Evolutionary conservation across 1,284 basidiomycete species (phyloP), one percentile per base, ranked within the genome.

Genomic region (Moesziomyces antarcticus): DNA sequence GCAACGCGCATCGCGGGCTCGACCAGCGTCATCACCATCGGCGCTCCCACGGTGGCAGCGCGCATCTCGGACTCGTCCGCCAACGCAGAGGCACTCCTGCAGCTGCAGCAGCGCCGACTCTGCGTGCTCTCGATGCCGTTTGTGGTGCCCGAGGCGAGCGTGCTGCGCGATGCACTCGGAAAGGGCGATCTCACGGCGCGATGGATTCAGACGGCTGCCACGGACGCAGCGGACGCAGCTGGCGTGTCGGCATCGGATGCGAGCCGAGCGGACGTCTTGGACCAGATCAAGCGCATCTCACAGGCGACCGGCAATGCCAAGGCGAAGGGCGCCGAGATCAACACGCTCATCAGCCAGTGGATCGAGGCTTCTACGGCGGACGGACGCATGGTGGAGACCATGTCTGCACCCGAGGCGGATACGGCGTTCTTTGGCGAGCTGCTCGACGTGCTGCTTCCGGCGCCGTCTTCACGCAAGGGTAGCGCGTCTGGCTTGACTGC

Each of bases 1-100:
- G 61, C 58, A 18, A 53, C 59, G 3, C 66, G 72, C n/a, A 69
- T 66, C 35, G 72, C 72, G 6, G 72, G 72, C 43, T 74, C 72
- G 4, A 59, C 58, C 7, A 56, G 48, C 55, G 37, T 66, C 51
- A 57, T 74, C 43, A 56, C 51, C 35, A 49, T 70, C 14, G 66
- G 61, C 10, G 62, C 72, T 14, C 57, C 66, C n/a, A 56, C 62
- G 35, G 47, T 50, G 18, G 37, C 46, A 1, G 48, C 53, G 27
- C 45, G 48, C 50, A 40, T 27, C 21, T 58, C 62, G 11, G 51
- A 44, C 37, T 71, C 61, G 1, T 45, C 44, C 24, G 54, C 56
- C 20, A 62, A 69, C 42, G 48, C 59, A 24, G 60, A 69, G 25
- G 51, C 55, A 5, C 18, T 69, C 40, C 40, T 49, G n/a, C 66